Evolutionary conservation across 1,139 yeast species (phyloP), one percentile per base, ranked within the genome.

Genomic region (Geotrichum siamense): DNA sequence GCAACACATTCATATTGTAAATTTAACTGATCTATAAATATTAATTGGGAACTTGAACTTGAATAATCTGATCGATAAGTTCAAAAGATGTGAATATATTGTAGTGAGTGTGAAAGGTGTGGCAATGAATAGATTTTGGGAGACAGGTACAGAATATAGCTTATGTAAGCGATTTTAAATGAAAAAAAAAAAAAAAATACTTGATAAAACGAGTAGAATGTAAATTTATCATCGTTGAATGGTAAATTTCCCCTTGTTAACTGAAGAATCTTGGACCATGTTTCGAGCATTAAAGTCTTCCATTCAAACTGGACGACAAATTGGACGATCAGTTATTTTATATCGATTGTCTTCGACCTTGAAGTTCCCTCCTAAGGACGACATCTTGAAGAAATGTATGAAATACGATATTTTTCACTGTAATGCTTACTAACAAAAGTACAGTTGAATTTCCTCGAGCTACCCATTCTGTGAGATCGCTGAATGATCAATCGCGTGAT

Each of bases 1-100:
- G 91, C 62, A 82, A 70, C 69, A 85, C 75, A 62, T 82, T 86
- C 91, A 82, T 81, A 40, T 9, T 52, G 38, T 21, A 28, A 19
- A 15, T 5, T 31, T 9, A 5, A 5, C 8, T 13, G 34, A 16
- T 8, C 15, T 28, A 6, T 10, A 31, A 10, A 16, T n/a, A 10
- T 20, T 31, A 5, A 5, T 16, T 15, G 15, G 20, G 20, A 15
- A n/a, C n/a, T n/a, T n/a, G n/a, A n/a, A n/a, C n/a, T n/a, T n/a
- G n/a, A n/a, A n/a, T n/a, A n/a, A n/a, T n/a, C n/a, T n/a, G n/a
- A n/a, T n/a, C n/a, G n/a, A n/a, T n/a, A n/a, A n/a, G n/a, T n/a
- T n/a, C n/a, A n/a, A n/a, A n/a, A n/a, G n/a, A n/a, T n/a, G n/a
- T n/a, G n/a, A n/a, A n/a, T n/a, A n/a, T n/a, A n/a, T n/a, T n/a